These are phyloP conservation scores for Cyclospora cayetanensis DNA, from an alignment of 169 alveolate genomes.

Conservation along the genomic window DNA sequence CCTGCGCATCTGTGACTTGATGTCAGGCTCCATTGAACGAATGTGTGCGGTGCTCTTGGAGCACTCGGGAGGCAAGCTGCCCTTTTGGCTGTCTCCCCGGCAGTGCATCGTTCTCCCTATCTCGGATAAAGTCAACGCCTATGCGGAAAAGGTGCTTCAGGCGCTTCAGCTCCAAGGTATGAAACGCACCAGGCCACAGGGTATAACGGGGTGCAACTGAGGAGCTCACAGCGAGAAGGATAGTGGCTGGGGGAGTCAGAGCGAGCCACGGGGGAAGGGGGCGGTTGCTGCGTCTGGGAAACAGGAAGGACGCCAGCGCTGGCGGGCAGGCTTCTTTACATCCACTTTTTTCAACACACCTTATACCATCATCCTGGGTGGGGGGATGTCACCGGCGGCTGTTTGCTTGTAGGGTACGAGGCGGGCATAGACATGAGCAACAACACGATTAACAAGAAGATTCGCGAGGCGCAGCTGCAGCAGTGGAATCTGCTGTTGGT, in stretches of 20 bases:
- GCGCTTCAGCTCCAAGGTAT: slow-evolving; percentile 79
- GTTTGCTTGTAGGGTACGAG: slow-evolving; percentile 92
- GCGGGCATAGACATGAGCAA: slow-evolving; percentile 92
- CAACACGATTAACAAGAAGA: slow-evolving; percentile 94
- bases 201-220: slow-evolving; percentile 19
- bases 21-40: slow-evolving; percentile 82
- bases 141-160: slow-evolving; percentile 88
- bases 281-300: not conserved
- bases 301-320: not conserved
- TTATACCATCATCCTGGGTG: too few species aligned
- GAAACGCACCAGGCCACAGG: too few species aligned
- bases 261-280: not conserved
- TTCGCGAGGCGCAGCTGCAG: slow-evolving; percentile 95
- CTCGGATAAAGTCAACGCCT: slow-evolving; percentile 90
- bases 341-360: too few species aligned
- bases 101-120: slow-evolving; percentile 96
- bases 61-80: slow-evolving; percentile 98
- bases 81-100: slow-evolving; percentile 99
- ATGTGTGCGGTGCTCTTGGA: slow-evolving; percentile 86
- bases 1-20: too few species aligned
- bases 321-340: too few species aligned
- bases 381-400: too few species aligned
- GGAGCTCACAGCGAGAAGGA: not conserved
- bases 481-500: slow-evolving; percentile 96
- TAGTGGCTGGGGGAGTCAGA: not conserved